Percentiles rank a stretch among this genome's conserved stretches.
Conservation (phyloP, 2,329 filamentous ascomycete genomes). For the Ambrosiella beaveri region DNA sequence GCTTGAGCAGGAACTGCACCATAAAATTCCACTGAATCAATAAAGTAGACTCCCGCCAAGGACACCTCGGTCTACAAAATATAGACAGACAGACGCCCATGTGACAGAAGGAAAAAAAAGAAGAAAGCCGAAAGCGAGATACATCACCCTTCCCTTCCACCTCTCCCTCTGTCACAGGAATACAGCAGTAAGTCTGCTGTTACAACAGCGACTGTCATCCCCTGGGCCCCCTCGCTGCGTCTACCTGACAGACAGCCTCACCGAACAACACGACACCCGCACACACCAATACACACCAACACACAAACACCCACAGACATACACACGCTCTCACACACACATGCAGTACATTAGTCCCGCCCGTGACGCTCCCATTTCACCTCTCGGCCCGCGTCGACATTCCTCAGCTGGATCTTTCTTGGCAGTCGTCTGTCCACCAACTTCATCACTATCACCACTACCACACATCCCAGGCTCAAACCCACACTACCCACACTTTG, state of each 20-base stretch:
- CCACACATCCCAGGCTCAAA: constrained; percentile 8
- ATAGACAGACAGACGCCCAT: too few relatives aligned
- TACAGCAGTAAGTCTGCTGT: neutral
- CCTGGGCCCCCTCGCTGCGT: too few relatives aligned
- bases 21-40: too few relatives aligned
- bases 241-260: constrained; percentile 1
- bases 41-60: too few relatives aligned
- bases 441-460: constrained; percentile 27
- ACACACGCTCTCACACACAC: constrained; percentile 14
- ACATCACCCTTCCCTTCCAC: too few relatives aligned
- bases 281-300: neutral
- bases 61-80: too few relatives aligned
- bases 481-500: constrained; percentile 20
- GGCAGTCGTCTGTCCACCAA: constrained; percentile 25
- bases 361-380: constrained; percentile 27
- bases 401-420: neutral
- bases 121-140: too few relatives aligned
- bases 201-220: neutral
- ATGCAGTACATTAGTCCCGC: constrained; percentile 36
- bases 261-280: neutral
- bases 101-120: too few relatives aligned
- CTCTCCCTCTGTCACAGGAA: too few relatives aligned
- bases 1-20: too few relatives aligned
- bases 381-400: constrained; percentile 40
- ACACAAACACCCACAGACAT: neutral